Base-by-base conservation (phyloP, 1,284 basidiomycete species). In the Cutaneotrichosporon cavernicola region DNA sequence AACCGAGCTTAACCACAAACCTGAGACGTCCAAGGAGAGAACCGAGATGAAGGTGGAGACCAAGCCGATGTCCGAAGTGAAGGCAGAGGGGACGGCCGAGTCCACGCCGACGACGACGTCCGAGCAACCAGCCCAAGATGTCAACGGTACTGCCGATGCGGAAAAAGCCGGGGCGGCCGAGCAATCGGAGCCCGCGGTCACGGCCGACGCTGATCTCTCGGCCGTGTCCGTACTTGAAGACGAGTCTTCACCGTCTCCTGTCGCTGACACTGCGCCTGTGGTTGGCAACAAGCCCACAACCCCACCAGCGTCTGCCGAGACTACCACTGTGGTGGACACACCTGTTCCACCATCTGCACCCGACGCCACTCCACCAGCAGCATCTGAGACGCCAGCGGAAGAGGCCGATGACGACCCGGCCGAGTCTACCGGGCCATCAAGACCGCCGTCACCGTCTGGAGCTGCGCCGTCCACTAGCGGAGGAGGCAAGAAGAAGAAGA, bases 401-500 rank as follows among this genome's bases (percentile, higher is more conserved):
- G 53, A 61, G 16, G 40, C 40, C 60, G 56, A 50, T 47, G 55
- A 56, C 22, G 34, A n/a, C 46, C 58, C 13, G 5, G 60, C 31
- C 53, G 53, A 18, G 58, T 58, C 65, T 14, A 46, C 64, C 4
- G 49, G 56, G 21, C 40, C 68, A 16, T 69, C 72, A 16, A 65
- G 68, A 26, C 47, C 70, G 0, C 38, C 69, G 6, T 63, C 69
- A 16, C 69, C 70, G 8, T 18, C 46, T 6, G 49, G 62, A 9
- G 52, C 14, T 1, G 34, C 55, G 18, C 53, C 62, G 11, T 40
- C 30, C 1, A 57, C 60, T 1, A 55, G 56, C 16, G 62, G 51
- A 8, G 55, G 56, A 6, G 65, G 57, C 4, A 60, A 47, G 16
- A 52, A 46, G 43, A 57, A 66, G 57, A 73, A 73, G 67, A 61